These are phyloP conservation scores for Daldinia sp. DNA, from an alignment of 2,329 filamentous ascomycete genomes.

Conservation along the genomic window DNA sequence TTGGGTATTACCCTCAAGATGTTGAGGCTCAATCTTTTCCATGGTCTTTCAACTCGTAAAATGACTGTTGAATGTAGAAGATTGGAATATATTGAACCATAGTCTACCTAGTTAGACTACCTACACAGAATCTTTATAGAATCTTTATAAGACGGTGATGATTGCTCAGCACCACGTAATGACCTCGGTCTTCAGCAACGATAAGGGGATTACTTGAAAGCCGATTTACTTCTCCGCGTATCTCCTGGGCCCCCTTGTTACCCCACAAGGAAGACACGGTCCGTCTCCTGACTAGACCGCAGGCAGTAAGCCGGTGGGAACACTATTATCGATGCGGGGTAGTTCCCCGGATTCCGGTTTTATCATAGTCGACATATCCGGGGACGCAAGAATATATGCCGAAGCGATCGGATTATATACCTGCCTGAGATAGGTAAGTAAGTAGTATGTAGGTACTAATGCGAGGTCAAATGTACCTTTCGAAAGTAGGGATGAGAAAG, in stretches of 20 bases:
- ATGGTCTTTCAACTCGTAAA: conserved; percentile 3
- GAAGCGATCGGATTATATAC: not conserved
- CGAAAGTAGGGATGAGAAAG: too few relatives aligned
- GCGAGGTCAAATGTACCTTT: too few relatives aligned
- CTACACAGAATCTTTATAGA: not conserved
- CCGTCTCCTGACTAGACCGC: conserved; percentile 7
- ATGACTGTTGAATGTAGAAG: not conserved
- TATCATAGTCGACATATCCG: not conserved
- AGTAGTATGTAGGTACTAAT: too few relatives aligned
- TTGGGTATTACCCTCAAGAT: conserved; percentile 19
- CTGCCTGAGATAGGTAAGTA: too few relatives aligned
- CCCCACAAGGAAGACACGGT: conserved; percentile 12
- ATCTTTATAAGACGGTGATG: not conserved
- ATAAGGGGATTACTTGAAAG: not conserved
- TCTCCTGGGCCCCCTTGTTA: not conserved
- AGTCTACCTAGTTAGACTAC: not conserved
- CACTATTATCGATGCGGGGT: conserved; percentile 14
- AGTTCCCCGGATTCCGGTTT: conserved; percentile 15
- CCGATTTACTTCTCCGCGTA: conserved; percentile 26
- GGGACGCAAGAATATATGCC: conserved; percentile 8
- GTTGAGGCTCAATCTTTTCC: conserved; percentile 29
- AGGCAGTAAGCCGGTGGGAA: conserved; percentile 8
- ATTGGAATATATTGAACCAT: too few relatives aligned
- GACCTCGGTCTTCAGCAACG: not conserved
- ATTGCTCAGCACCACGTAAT: not conserved